Conservation (phyloP, 2,329 filamentous ascomycete species). For the Aureobasidium melanogenum region DNA sequence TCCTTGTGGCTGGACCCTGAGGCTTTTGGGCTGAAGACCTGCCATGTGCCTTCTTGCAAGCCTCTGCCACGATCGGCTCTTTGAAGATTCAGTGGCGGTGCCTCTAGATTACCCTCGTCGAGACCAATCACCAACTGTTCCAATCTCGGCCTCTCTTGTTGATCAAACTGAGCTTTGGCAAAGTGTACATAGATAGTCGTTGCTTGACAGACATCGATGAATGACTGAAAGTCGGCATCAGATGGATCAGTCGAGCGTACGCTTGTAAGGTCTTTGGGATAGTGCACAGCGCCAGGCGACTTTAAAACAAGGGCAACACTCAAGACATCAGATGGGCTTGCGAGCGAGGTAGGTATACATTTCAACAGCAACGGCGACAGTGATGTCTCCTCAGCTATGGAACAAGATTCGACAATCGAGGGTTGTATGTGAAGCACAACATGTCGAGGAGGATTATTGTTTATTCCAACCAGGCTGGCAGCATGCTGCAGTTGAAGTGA, state of each 20-base stretch:
- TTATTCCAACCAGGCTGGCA: background rate
- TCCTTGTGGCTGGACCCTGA: background rate
- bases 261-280: background rate
- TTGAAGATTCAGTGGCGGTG: background rate
- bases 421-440: background rate
- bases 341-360: background rate
- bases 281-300: background rate
- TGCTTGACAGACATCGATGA: background rate
- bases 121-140: background rate
- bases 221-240: background rate
- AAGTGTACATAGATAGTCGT: background rate
- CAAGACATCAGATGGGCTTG: background rate
- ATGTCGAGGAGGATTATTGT: background rate
- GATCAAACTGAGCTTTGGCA: background rate
- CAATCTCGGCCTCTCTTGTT: background rate
- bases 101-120: background rate
- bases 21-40: background rate
- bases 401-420: background rate
- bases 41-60: conserved; percentile 6
- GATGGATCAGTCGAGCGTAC: background rate
- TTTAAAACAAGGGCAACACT: background rate
- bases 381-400: background rate
- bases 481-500: background rate
- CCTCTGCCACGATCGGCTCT: background rate
- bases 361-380: background rate